Percentiles rank a stretch among this genome's conserved stretches.
phyloP scores from a whole-genome alignment of 108 stramenopile species.

The Conticribra weissflogii region DNA sequence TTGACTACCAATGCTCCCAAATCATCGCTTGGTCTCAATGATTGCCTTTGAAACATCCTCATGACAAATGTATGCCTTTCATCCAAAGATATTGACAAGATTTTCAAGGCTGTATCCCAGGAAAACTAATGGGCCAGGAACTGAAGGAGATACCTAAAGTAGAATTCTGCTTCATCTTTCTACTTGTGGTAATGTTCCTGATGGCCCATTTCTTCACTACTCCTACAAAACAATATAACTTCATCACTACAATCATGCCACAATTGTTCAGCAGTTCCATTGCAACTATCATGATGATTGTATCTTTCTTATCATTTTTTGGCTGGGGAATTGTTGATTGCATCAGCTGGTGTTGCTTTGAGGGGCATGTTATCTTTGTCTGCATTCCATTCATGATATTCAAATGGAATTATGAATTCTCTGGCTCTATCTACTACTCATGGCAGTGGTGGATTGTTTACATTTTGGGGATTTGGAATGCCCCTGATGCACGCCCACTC shows the following conservation, averaged over 20 bases:
- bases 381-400: not conserved
- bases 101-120: constrained; percentile 8
- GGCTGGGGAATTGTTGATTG: no score
- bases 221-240: not conserved
- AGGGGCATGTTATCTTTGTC: not conserved
- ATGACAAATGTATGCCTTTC: no score
- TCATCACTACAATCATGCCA: no score
- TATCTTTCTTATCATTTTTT: no score
- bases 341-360: not conserved
- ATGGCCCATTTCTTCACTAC: not conserved
- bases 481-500: not conserved
- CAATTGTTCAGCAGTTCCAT: no score
- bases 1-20: not conserved
- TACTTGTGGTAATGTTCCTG: not conserved
- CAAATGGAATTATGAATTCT: not conserved
- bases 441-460: not conserved
- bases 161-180: not conserved
- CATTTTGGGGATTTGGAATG: not conserved
- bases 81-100: constrained; percentile 11
- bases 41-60: not conserved
- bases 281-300: no score
- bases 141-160: no score
- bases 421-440: not conserved
- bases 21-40: not conserved
- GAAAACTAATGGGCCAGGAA: no score